A percentile compares a stretch with the other conserved stretches of the same genome.
Conservation (phyloP, 225 moss, liverwort and hornwort genomes). For the Lunularia cruciata region DNA sequence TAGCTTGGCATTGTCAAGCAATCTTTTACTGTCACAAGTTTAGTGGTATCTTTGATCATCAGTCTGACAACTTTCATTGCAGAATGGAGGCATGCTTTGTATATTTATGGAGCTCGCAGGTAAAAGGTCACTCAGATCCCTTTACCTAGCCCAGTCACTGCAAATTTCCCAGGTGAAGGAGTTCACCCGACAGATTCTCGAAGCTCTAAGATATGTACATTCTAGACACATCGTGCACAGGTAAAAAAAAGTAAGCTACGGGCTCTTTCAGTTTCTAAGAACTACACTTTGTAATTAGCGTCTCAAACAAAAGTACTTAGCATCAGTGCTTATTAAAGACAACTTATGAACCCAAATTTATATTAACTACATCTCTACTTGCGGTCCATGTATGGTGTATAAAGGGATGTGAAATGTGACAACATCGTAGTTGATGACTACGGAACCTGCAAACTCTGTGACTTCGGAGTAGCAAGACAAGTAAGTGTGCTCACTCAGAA, state of each 20-base stretch:
- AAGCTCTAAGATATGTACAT: constrained; percentile 66
- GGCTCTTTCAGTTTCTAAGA: too few species aligned
- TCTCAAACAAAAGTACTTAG: too few species aligned
- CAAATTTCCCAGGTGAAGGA: constrained; percentile 4
- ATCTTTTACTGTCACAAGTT: too few species aligned
- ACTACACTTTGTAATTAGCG: too few species aligned
- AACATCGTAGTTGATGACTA: constrained; percentile 76
- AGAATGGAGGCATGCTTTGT: constrained; percentile 12
- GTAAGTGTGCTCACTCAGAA: too few species aligned
- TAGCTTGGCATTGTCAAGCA: too few species aligned
- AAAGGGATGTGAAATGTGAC: constrained; percentile 81
- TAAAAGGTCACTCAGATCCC: constrained; percentile 12
- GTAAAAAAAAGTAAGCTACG: constrained; percentile 38
- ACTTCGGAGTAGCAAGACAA: constrained; percentile 78
- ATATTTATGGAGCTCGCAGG: constrained; percentile 29
- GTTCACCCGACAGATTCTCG: constrained; percentile 72
- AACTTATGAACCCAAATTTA: too few species aligned
- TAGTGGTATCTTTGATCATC: not conserved
- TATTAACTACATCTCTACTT: too few species aligned
- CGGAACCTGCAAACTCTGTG: constrained; percentile 73
- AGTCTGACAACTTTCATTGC: not conserved
- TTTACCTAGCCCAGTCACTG: constrained; percentile 10
- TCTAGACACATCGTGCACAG: constrained; percentile 70
- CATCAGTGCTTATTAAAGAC: too few species aligned
- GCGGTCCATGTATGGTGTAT: too few species aligned